A percentile compares a stretch with the other conserved stretches of the same genome.
Evolutionary conservation across 108 stramenopile genomes (phyloP).

Genomic region (Nitzschia sp.): DNA sequence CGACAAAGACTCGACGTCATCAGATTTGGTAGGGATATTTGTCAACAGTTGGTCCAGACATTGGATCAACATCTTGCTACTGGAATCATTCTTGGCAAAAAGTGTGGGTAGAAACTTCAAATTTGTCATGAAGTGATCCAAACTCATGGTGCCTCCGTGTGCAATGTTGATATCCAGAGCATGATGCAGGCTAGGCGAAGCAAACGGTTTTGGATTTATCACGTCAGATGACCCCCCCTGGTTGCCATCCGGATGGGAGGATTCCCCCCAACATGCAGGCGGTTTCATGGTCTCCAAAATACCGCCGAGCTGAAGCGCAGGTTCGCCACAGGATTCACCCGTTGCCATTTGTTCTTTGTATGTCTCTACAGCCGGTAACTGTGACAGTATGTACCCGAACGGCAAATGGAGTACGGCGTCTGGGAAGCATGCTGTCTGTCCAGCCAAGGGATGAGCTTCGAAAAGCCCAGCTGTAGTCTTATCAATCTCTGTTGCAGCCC

Average conservation of each 20-base stretch:
- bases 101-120: conserved; percentile 13
- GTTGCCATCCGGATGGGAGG: too few species aligned
- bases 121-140: conserved; percentile 21
- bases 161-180: background rate
- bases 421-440: conserved; percentile 67
- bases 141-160: background rate
- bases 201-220: background rate
- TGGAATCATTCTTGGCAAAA: conserved; percentile 12
- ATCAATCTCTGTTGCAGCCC: conserved; percentile 33
- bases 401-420: conserved; percentile 67
- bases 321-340: conserved; percentile 34
- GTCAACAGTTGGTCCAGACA: conserved; percentile 20
- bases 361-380: conserved; percentile 46
- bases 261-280: conserved; percentile 61
- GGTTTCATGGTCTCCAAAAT: conserved; percentile 75
- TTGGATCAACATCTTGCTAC: conserved; percentile 15
- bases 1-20: background rate
- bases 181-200: conserved; percentile 10
- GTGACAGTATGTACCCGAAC: conserved; percentile 63
- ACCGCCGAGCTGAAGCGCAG: conserved; percentile 54
- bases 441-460: conserved; percentile 72
- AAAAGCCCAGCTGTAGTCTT: conserved; percentile 68
- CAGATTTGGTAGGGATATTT: conserved; percentile 6
- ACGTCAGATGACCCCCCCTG: too few species aligned
- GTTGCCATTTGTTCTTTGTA: background rate